Evolutionary conservation across 768 basidiomycete species (phyloP), one percentile per base, ranked within the genome.

Genomic region (Panaeolus papilionaceus): DNA sequence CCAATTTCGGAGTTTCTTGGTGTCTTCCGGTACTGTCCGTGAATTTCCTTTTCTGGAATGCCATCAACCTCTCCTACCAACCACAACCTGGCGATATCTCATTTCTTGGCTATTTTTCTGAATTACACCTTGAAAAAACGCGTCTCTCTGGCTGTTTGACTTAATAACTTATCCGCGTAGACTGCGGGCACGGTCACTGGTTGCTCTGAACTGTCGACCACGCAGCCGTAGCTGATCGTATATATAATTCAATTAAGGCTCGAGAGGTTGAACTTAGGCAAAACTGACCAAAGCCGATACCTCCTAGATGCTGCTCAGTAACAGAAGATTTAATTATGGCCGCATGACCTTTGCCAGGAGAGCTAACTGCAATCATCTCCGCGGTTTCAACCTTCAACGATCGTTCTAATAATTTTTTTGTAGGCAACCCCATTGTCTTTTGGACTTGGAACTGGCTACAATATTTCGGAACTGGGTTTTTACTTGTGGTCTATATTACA

Each of bases 1-100:
- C 68, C 65, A 72, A 72, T 71, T 73, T 72, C 71, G 75, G 73
- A 77, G 71, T 75, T 73, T 67, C 69, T 69, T 68, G 66, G 51
- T 65, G 63, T 67, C 72, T 71, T 73, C 76, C 76, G 76, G 71
- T 72, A 71, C 72, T 66, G 72, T 74, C 72, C 74, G 67, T 64
- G 45, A 39, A 63, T 49, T 68, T 67, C 66, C 68, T 51, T 67
- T 28, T 71, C 72, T 40, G 63, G 68, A 67, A 62, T 18, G 12
- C 54, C 28, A 58, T 33, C 26, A 11, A 28, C 26, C 54, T 58
- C 54, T 58, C 54, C 26, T 33, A 58, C 54, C 54, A 58, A 58
- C 54, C 54, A 58, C 54, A 16, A 12, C 54, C 54, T 51, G 7
- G 47, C 47, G 9, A 26, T 16, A 61, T 58, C 65, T 62, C 67